Base-by-base conservation (phyloP, 169 alveolate genomes). In the Theileria annulata region DNA sequence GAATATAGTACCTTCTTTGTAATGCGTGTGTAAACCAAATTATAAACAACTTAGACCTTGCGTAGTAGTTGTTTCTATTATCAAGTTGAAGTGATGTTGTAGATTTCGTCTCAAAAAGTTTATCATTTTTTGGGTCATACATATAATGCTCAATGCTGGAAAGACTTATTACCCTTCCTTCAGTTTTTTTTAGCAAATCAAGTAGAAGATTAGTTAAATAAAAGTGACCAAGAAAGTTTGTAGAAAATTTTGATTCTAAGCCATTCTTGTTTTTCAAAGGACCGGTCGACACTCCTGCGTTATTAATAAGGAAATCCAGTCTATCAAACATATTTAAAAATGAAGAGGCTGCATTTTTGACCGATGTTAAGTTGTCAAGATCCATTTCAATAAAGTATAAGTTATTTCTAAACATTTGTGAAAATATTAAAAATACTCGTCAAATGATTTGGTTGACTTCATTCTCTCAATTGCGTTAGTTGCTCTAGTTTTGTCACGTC, bases 171-270 rank as follows among this genome's bases (percentile, higher is more conserved):
- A 80, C 47, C 21, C 88, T 42, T 23, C 79, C 84, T 48, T 51
- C 47, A 23, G 47, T 19, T 74, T 66, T 80, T 19, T 59, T 48
- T 28, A 79, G 33, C 6, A 68, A 27, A 10, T 17, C 47, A 49
- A 62, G 25, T 27, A 80, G 37, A 73, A 75, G 54, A 56, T 80
- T 37, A 10, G 88, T 80, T 27, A 72, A 49, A 60, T 62, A 49
- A 56, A 68, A 80, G 54, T 80, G 88, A 5, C 88, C 88, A 17
- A 80, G 82, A 72, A 75, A 68, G 69, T 80, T 80, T 5, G 84
- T 12, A 3, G 88, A 70, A 67, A 74, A 80, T 62, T 71, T 63
- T 21, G 33, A 2, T 51, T 80, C 88, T 15, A 17, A 23, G 0
- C 71, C 71, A 56, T 49, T 15, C 21, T 67, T 63, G 27, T 62